Evolutionary conservation across 192 early-diverging fungal species (phyloP).

Genomic region (Borealophlyctis nickersoniae): DNA sequence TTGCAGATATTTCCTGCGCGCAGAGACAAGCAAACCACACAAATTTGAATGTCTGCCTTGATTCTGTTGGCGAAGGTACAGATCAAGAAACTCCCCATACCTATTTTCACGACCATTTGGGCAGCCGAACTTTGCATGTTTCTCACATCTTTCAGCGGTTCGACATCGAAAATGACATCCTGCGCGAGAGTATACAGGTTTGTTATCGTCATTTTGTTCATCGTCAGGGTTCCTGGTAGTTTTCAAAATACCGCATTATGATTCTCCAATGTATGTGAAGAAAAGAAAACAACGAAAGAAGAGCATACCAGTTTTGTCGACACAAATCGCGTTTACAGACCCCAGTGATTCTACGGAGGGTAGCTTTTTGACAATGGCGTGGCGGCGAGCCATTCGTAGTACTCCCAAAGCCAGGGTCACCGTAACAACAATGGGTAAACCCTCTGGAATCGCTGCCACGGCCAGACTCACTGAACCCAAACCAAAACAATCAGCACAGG

Average conservation of each 20-base stretch:
- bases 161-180: constrained; percentile 39
- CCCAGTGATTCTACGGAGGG: constrained; percentile 93
- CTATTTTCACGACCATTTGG: constrained; percentile 41
- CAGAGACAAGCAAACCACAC: not conserved
- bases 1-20: constrained; percentile 83
- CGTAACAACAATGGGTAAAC: constrained; percentile 94
- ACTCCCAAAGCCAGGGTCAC: constrained; percentile 94
- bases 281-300: not conserved
- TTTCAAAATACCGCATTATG: not conserved
- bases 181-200: constrained; percentile 67
- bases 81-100: not conserved
- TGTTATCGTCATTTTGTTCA: constrained; percentile 93
- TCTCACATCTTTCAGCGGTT: constrained; percentile 37
- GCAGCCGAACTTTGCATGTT: constrained; percentile 48
- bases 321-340: constrained; percentile 92
- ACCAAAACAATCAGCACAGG: constrained; percentile 7
- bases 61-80: no score
- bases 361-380: constrained; percentile 93
- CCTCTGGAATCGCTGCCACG: constrained; percentile 98
- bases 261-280: not conserved
- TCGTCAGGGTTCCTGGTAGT: constrained; percentile 75
- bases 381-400: constrained; percentile 84
- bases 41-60: no score
- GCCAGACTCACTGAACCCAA: constrained; percentile 71
- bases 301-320: constrained; percentile 82